Percentiles rank a stretch among this genome's conserved stretches.
These are phyloP conservation scores for Tulasnella sp. DNA, from an alignment of 768 basidiomycete genomes.

Conservation along the genomic window DNA sequence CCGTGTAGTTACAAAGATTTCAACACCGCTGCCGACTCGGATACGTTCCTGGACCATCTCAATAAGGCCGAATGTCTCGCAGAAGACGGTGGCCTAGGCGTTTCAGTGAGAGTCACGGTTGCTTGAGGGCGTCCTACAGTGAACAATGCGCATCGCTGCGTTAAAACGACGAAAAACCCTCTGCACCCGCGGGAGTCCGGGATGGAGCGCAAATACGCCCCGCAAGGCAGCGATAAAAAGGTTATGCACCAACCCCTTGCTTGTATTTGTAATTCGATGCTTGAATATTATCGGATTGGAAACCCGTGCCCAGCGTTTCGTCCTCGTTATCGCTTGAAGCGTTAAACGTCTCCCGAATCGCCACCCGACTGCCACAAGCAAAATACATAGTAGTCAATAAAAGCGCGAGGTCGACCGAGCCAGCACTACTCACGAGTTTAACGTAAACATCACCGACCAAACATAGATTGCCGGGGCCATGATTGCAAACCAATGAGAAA, in stretches of 20 bases:
- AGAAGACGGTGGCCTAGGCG: too few relatives aligned
- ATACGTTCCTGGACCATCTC: too few relatives aligned
- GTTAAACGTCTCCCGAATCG: neutral
- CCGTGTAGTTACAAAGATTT: too few relatives aligned
- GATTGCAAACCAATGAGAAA: neutral
- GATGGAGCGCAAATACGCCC: too few relatives aligned
- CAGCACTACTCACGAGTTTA: neutral
- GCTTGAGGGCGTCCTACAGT: too few relatives aligned
- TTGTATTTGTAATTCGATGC: neutral
- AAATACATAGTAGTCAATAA: neutral
- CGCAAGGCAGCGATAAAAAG: too few relatives aligned
- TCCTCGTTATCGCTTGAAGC: neutral
- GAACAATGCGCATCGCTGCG: too few relatives aligned
- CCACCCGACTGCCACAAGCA: neutral
- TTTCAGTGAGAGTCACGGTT: too few relatives aligned
- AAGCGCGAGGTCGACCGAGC: neutral
- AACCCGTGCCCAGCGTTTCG: neutral
- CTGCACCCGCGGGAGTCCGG: too few relatives aligned
- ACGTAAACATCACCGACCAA: neutral
- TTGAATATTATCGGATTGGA: neutral
- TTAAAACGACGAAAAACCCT: too few relatives aligned
- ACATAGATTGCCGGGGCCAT: neutral
- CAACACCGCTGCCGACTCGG: too few relatives aligned
- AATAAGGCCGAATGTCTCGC: too few relatives aligned
- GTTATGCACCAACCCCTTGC: neutral